Evolutionary conservation across 306 rosid genomes (phyloP).

Genomic region (Trifolium repens): DNA sequence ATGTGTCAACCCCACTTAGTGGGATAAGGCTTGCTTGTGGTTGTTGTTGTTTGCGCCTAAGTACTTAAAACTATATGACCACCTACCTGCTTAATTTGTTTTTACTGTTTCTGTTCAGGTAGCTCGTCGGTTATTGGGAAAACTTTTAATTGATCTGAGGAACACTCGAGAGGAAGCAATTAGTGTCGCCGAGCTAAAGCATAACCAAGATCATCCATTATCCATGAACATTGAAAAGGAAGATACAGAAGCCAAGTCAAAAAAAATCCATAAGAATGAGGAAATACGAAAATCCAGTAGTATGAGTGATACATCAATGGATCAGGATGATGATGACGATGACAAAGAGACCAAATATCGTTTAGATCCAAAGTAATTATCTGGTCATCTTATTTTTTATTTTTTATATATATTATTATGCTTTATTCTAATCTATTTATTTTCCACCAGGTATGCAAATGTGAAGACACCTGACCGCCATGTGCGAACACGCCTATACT

Average conservation of each 20-base stretch:
- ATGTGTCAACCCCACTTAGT: not conserved
- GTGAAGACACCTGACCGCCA: slow-evolving; percentile 97
- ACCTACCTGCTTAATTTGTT: slow-evolving; percentile 39
- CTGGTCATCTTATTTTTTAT: slow-evolving; percentile 9
- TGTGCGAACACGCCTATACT: slow-evolving; percentile 95
- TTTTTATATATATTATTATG: slow-evolving; percentile 23
- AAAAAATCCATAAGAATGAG: slow-evolving; percentile 62
- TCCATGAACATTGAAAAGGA: slow-evolving; percentile 56
- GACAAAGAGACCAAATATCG: slow-evolving; percentile 97
- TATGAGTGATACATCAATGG: slow-evolving; percentile 62
- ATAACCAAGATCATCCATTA: slow-evolving; percentile 59
- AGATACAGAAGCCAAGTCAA: slow-evolving; percentile 60
- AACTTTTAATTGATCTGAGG: slow-evolving; percentile 88
- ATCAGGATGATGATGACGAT: slow-evolving; percentile 94
- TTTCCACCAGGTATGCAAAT: slow-evolving; percentile 85
- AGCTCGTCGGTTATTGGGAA: slow-evolving; percentile 97
- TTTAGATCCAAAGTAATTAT: slow-evolving; percentile 85
- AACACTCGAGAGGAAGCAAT: slow-evolving; percentile 98
- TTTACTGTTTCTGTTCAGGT: slow-evolving; percentile 57
- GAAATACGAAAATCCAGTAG: slow-evolving; percentile 60
- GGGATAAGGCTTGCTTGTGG: too few species aligned
- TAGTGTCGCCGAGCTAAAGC: slow-evolving; percentile 81
- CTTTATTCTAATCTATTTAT: slow-evolving; percentile 28
- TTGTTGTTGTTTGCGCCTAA: slow-evolving; percentile 4
- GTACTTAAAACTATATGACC: slow-evolving; percentile 21